These are phyloP conservation scores for Talaromyces nanjingensis DNA, from an alignment of 495 filamentous ascomycete species.

Conservation along the genomic window DNA sequence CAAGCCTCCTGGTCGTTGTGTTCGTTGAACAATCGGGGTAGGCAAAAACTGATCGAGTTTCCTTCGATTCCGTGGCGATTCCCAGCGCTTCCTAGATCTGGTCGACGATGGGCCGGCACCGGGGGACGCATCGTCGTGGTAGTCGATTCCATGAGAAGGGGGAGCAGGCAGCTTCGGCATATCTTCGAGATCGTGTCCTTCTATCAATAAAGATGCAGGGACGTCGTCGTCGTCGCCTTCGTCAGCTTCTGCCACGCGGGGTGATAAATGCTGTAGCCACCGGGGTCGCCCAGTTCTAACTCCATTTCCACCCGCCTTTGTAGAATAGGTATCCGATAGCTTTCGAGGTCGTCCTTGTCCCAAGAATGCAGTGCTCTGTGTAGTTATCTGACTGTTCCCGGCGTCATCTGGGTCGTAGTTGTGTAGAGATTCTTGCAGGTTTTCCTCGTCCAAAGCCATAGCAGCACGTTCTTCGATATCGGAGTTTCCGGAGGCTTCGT, in stretches of 20 bases:
- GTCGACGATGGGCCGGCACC: conserved; percentile 47
- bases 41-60: conserved; percentile 35
- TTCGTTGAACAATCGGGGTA: conserved; percentile 11
- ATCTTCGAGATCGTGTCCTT: conserved; percentile 42
- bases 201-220: conserved; percentile 79
- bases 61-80: conserved; percentile 56
- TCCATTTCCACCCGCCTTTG: conserved; percentile 18
- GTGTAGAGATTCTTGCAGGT: conserved; percentile 56
- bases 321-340: conserved; percentile 10
- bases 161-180: conserved; percentile 31
- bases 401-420: conserved; percentile 66
- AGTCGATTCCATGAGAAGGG: conserved; percentile 22
- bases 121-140: conserved; percentile 23
- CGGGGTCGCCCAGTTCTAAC: conserved; percentile 26
- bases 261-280: conserved; percentile 25
- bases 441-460: conserved; percentile 63
- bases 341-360: conserved; percentile 15
- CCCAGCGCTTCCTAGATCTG: conserved; percentile 57
- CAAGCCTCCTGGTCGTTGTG: conserved; percentile 9
- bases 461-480: conserved; percentile 64
- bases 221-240: conserved; percentile 82
- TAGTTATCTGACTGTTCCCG: conserved; percentile 54
- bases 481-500: conserved; percentile 48
- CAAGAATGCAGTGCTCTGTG: conserved; percentile 45
- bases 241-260: conserved; percentile 44